A percentile compares a stretch with the other conserved stretches of the same genome.
Conservation (phyloP, 768 basidiomycete species). For the Fistulinella prunicolor region DNA sequence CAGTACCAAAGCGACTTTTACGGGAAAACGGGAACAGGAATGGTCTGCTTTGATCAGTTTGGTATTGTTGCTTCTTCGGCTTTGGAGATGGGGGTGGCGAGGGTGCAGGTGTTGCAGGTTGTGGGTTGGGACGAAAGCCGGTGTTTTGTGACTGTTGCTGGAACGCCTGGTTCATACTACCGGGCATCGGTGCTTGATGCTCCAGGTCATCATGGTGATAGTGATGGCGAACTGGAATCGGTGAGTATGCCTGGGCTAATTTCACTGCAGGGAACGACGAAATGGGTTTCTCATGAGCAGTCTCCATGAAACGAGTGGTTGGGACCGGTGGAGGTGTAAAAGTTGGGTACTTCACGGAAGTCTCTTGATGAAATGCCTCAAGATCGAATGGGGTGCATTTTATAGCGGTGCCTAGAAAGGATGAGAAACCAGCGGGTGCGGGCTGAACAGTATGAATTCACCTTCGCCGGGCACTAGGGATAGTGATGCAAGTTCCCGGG, state of each 20-base stretch:
- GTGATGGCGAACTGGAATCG: slow-evolving; percentile 91
- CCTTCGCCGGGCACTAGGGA: slow-evolving; percentile 50
- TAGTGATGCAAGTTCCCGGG: slow-evolving; percentile 82
- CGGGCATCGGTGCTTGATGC: slow-evolving; percentile 41
- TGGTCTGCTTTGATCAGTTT: slow-evolving; percentile 91
- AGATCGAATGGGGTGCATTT: slow-evolving; percentile 93
- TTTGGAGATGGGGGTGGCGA: slow-evolving; percentile 82
- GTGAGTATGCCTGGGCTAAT: slow-evolving; percentile 87
- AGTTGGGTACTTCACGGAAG: slow-evolving; percentile 93
- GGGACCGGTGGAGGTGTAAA: slow-evolving; percentile 63
- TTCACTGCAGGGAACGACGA: slow-evolving; percentile 48
- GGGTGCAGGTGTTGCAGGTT: slow-evolving; percentile 88
- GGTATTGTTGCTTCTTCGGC: slow-evolving; percentile 97
- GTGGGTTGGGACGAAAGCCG: slow-evolving; percentile 42
- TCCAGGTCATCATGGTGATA: slow-evolving; percentile 85
- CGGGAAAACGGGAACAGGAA: slow-evolving; percentile 95
- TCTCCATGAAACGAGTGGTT: slow-evolving; percentile 30
- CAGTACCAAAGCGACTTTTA: slow-evolving; percentile 43
- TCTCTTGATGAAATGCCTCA: slow-evolving; percentile 85
- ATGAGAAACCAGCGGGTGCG: slow-evolving; percentile 5
- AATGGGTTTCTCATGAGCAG: slow-evolving; percentile 29
- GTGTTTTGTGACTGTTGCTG: slow-evolving; percentile 32
- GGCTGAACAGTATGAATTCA: slow-evolving; percentile 20
- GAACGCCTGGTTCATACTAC: slow-evolving; percentile 34
- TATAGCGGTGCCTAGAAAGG: slow-evolving; percentile 53